Percentiles rank a stretch among this genome's conserved stretches.
Conservation (phyloP, 495 filamentous ascomycete genomes). For the Lasiosphaeriaceae sp. region DNA sequence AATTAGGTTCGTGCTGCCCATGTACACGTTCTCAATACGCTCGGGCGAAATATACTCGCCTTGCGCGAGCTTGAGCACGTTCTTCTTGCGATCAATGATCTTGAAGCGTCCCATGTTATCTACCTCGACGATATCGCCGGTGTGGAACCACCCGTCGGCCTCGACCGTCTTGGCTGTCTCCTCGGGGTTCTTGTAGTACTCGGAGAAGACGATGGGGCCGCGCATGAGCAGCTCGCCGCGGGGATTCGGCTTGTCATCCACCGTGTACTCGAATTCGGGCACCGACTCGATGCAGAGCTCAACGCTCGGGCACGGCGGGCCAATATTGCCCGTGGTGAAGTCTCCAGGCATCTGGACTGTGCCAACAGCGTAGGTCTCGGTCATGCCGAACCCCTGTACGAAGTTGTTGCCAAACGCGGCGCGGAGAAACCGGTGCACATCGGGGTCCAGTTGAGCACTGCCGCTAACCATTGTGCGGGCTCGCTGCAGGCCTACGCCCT, state of each 20-base stretch:
- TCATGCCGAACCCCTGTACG: conserved; percentile 88
- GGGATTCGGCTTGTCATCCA: conserved; percentile 86
- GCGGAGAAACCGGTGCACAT: conserved; percentile 83
- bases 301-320: conserved; percentile 58
- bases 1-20: conserved; percentile 73
- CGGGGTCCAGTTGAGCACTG: conserved; percentile 85
- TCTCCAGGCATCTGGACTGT: conserved; percentile 67
- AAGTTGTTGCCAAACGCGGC: conserved; percentile 76
- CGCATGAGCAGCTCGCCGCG: conserved; percentile 88
- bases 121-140: conserved; percentile 82
- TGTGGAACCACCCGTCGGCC: conserved; percentile 93
- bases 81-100: conserved; percentile 96
- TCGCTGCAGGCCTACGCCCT: conserved; percentile 75
- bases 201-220: conserved; percentile 70
- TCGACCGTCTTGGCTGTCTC: conserved; percentile 81
- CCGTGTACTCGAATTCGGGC: conserved; percentile 91
- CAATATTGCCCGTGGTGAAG: conserved; percentile 76
- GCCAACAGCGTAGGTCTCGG: conserved; percentile 84
- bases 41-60: conserved; percentile 98
- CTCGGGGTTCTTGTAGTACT: conserved; percentile 84
- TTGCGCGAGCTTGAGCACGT: conserved; percentile 94
- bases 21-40: conserved; percentile 89
- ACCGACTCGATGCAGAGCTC: conserved; percentile 83
- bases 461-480: conserved; percentile 75
- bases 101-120: conserved; percentile 83